A percentile compares a stretch with the other conserved stretches of the same genome.
phyloP scores from a whole-genome alignment of 1,284 basidiomycete species.

The Puccinia coronata region DNA sequence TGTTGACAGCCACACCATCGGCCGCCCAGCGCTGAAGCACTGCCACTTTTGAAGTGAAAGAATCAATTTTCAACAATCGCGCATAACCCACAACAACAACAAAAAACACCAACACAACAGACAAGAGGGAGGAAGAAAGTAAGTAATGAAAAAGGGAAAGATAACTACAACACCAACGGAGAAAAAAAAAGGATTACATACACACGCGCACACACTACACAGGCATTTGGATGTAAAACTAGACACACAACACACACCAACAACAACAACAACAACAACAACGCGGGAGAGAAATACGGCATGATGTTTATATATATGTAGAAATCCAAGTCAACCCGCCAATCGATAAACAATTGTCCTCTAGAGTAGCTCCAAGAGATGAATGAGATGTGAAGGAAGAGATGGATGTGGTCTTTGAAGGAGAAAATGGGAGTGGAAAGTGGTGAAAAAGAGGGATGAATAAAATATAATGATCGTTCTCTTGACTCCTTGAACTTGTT shows the following conservation, averaged over 20 bases:
- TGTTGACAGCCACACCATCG: too few relatives aligned
- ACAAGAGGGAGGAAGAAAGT: too few relatives aligned
- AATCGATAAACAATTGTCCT: conserved; percentile 12
- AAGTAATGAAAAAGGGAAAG: too few relatives aligned
- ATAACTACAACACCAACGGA: neutral
- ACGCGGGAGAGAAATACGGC: neutral
- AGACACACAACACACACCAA: neutral
- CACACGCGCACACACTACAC: neutral
- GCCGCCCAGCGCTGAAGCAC: too few relatives aligned
- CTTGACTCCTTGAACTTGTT: neutral
- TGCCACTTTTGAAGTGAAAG: too few relatives aligned
- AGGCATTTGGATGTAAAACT: neutral
- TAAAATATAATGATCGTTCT: neutral
- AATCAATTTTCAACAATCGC: too few relatives aligned
- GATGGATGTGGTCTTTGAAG: neutral
- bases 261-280: conserved; percentile 29
- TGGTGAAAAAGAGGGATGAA: neutral
- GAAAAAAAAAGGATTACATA: neutral
- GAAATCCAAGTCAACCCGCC: neutral
- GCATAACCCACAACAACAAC: neutral
- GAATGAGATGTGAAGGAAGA: neutral
- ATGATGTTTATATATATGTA: too few relatives aligned
- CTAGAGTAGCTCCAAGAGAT: conserved; percentile 9
- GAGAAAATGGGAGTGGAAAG: neutral
- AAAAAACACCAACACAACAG: conserved; percentile 4